Base-by-base conservation (phyloP, 2,329 filamentous ascomycete genomes). In the Beauveria sp. region DNA sequence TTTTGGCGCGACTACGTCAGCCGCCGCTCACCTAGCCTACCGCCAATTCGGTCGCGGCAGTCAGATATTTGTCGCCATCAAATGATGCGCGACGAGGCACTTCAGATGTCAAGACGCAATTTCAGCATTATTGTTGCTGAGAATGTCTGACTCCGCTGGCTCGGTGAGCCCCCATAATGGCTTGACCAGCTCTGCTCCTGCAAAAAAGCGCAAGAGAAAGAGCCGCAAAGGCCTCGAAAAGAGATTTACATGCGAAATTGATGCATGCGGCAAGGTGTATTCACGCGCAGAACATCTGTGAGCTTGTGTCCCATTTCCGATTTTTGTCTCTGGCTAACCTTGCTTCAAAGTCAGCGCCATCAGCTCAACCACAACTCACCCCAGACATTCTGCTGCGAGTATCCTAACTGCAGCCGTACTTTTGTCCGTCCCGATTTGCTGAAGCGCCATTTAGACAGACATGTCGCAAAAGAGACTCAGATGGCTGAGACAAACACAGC, bases 291-390 rank as follows among this genome's bases (percentile, higher is more conserved):
- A 97, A 76, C 94, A 99, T 78, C 79, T 99, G 78, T 97, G 84
- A 81, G 81, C 62, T 41, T 62, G 68, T 75, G 3, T n/a, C 6
- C 20, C 10, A 44, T 58, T 60, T 70, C 73, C 24, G 8, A 8
- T 26, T n/a, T 16, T 24, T 10, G 9, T 37, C 43, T 41, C 37
- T 5, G n/a, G 16, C 28, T 55, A 63, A 76, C 63, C 41, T 56
- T 16, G 34, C 20, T 22, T 9, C 46, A 22, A 63, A 87, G 84
- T 51, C 86, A 97, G 76, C 86, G 94, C 51, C 93, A 97, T 75
- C 92, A 97, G 76, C 77, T 97, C 67, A 99, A 99, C 72, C 94
- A 97, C 76, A 89, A 90, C 61, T 93, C 93, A 20, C 97, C 97
- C 76, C 91, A 96, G 71, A 96, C 96, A 60, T 97, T 96, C 72